Evolutionary conservation across 805 yeast genomes (phyloP).

Genomic region (Tetrapisispora pingtungensis): DNA sequence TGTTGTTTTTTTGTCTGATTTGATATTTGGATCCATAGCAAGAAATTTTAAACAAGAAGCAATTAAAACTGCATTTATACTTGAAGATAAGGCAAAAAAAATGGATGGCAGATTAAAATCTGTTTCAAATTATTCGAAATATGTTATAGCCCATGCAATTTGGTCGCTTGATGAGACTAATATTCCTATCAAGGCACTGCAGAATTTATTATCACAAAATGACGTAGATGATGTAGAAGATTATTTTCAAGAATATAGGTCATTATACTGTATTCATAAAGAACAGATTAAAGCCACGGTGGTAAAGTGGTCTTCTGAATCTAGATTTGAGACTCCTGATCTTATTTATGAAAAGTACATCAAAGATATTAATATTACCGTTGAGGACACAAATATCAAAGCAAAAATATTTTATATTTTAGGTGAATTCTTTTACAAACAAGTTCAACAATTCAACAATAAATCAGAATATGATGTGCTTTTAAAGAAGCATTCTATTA

Average conservation of each 20-base stretch:
- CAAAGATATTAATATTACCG: slow-evolving; percentile 23
- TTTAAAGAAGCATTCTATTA: slow-evolving; percentile 33
- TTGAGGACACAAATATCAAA: slow-evolving; percentile 18
- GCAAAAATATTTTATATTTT: slow-evolving; percentile 46
- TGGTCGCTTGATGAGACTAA: slow-evolving; percentile 55
- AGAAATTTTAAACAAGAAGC: slow-evolving; percentile 18
- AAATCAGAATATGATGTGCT: slow-evolving; percentile 37
- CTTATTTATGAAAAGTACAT: slow-evolving; percentile 50
- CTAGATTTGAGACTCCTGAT: slow-evolving; percentile 57
- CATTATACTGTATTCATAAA: slow-evolving; percentile 11
- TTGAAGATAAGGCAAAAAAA: slow-evolving; percentile 7
- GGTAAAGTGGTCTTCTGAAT: slow-evolving; percentile 62
- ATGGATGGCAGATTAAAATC: background rate
- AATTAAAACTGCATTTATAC: slow-evolving; percentile 10
- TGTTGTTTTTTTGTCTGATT: slow-evolving; percentile 6
- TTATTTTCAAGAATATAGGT: background rate
- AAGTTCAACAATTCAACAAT: slow-evolving; percentile 37
- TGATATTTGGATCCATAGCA: slow-evolving; percentile 7
- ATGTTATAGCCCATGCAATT: slow-evolving; percentile 42
- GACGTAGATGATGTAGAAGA: background rate
- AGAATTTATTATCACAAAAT: slow-evolving; percentile 20
- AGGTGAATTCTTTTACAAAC: slow-evolving; percentile 67
- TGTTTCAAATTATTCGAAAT: slow-evolving; percentile 30
- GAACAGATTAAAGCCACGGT: slow-evolving; percentile 32
- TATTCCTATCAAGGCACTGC: slow-evolving; percentile 48